These are phyloP conservation scores for Talaromyces sp. DNA, from an alignment of 2,329 filamentous ascomycete genomes.

Conservation along the genomic window DNA sequence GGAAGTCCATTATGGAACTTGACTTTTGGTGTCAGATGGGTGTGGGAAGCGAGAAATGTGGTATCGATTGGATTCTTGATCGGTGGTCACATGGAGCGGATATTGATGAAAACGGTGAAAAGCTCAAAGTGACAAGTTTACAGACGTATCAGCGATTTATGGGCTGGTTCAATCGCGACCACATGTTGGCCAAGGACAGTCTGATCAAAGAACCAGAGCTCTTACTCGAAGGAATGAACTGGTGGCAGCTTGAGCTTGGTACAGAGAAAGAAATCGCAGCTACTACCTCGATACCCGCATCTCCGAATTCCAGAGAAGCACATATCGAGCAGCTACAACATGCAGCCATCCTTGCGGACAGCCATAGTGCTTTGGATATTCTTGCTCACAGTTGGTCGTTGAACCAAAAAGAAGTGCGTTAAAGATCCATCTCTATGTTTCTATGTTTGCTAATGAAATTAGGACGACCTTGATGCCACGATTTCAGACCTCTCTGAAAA, in stretches of 20 bases:
- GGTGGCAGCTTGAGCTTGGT: constrained; percentile 59
- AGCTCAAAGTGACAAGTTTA: constrained; percentile 72
- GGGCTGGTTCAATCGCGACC: constrained; percentile 66
- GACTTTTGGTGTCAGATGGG: constrained; percentile 98
- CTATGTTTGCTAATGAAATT: constrained; percentile 16
- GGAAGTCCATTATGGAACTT: constrained; percentile 75
- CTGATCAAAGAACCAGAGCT: constrained; percentile 55
- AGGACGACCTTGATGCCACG: constrained; percentile 57
- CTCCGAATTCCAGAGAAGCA: constrained; percentile 15
- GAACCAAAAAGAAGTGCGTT: constrained; percentile 23
- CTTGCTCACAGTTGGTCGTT: constrained; percentile 23
- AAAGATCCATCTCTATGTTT: background rate
- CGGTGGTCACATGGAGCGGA: constrained; percentile 69
- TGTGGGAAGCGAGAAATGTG: constrained; percentile 80
- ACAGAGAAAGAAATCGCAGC: constrained; percentile 37
- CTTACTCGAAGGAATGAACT: constrained; percentile 58
- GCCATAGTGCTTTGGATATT: constrained; percentile 31
- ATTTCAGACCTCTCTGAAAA: constrained; percentile 53
- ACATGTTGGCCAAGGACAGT: constrained; percentile 34
- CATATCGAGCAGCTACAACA: constrained; percentile 22
- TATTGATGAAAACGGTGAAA: constrained; percentile 59
- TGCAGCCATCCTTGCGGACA: constrained; percentile 27
- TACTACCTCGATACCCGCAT: constrained; percentile 26
- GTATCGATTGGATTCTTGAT: constrained; percentile 82
- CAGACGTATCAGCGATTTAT: constrained; percentile 72